phyloP scores from a whole-genome alignment of 257 asterid species.

The Przewalskia tangutica region DNA sequence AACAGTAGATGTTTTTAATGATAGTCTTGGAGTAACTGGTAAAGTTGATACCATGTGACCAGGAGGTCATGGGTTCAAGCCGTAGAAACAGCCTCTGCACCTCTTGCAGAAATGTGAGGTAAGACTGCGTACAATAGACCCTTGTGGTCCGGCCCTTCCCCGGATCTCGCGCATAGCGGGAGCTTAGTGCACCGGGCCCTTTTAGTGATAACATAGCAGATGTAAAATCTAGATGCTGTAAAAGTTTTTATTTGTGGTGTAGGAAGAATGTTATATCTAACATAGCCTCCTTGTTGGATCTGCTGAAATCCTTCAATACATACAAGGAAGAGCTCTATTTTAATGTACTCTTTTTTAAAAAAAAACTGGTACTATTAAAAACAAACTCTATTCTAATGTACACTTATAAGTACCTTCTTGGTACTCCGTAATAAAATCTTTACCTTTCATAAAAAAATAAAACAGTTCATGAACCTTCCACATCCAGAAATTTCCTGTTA shows the following conservation, averaged over 20 bases:
- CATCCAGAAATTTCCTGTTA: neutral
- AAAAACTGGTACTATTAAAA: no score
- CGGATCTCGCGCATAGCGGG: no score
- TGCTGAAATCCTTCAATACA: neutral
- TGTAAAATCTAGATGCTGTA: neutral
- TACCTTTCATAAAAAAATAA: neutral
- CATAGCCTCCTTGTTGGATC: neutral
- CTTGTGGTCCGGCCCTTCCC: no score
- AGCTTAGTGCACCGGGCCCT: no score
- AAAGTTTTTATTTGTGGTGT: neutral
- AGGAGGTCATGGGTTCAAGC: no score
- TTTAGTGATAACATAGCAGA: neutral
- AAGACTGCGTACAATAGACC: no score
- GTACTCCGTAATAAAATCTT: neutral
- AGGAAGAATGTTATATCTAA: neutral
- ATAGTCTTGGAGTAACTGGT: no score
- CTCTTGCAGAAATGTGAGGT: no score
- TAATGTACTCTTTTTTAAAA: no score
- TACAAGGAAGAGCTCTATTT: neutral
- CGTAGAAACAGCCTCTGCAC: no score
- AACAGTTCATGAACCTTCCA: neutral
- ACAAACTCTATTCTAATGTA: no score
- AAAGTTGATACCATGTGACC: no score
- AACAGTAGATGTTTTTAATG: neutral
- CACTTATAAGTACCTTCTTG: neutral